A percentile compares a stretch with the other conserved stretches of the same genome.
Evolutionary conservation across 352 stramenopile genomes (phyloP).

Genomic region (Pythium biforme): DNA sequence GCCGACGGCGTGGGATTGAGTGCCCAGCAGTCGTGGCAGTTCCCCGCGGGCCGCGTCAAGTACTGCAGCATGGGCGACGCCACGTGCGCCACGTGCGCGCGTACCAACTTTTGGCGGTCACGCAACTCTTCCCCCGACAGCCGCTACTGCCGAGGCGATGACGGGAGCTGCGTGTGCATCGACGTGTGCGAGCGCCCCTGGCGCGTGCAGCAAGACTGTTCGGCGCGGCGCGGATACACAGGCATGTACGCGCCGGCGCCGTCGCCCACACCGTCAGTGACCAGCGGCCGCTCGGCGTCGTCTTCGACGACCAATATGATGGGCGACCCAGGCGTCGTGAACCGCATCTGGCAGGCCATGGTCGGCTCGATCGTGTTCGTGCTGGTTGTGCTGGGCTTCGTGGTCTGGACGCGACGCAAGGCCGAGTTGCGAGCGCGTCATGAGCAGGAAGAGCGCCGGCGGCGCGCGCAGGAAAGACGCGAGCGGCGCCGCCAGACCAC

Average conservation of each 20-base stretch:
- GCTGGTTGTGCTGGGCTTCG: not conserved
- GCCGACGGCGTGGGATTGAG: not conserved
- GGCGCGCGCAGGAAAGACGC: not conserved
- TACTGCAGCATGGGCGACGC: slow-evolving; percentile 19
- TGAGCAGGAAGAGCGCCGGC: slow-evolving; percentile 4
- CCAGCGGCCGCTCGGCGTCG: not conserved
- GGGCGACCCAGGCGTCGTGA: not conserved
- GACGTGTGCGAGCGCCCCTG: slow-evolving; percentile 24
- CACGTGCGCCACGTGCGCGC: slow-evolving; percentile 4
- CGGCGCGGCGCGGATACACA: not conserved
- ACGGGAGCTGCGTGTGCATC: slow-evolving; percentile 17
- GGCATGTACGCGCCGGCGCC: not conserved
- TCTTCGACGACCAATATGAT: not conserved
- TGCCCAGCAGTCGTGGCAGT: slow-evolving; percentile 16
- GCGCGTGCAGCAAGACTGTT: slow-evolving; percentile 18
- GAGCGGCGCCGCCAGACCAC: slow-evolving; percentile 11
- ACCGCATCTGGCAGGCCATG: slow-evolving; percentile 19
- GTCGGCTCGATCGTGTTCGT: slow-evolving; percentile 19
- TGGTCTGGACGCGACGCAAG: slow-evolving; percentile 5
- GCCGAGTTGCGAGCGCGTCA: not conserved
- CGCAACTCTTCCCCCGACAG: slow-evolving; percentile 16
- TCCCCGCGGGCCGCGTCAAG: slow-evolving; percentile 13
- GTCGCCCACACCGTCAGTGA: not conserved
- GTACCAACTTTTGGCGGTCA: slow-evolving; percentile 17
- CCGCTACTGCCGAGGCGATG: slow-evolving; percentile 13